These are phyloP conservation scores for Termitomyces sp. DNA, from an alignment of 768 basidiomycete species.

Conservation along the genomic window DNA sequence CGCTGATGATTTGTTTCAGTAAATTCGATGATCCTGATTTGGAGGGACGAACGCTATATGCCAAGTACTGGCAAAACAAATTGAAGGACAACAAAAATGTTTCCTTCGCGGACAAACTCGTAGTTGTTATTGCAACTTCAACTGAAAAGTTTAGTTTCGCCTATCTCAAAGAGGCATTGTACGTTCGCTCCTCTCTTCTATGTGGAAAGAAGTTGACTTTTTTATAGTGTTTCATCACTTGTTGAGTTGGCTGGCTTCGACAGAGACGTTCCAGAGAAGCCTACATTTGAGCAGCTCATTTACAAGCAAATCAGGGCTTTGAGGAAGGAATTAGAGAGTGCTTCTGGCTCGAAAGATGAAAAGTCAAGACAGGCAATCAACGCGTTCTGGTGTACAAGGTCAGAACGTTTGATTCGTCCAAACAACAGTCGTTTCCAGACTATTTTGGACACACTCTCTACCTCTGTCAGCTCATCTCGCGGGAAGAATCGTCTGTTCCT, in stretches of 20 bases:
- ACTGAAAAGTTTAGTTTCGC: slow-evolving; percentile 79
- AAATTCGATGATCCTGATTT: slow-evolving; percentile 66
- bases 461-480: slow-evolving; percentile 1
- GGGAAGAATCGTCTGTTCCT: slow-evolving; percentile 8
- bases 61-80: slow-evolving; percentile 78
- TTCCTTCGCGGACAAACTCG: slow-evolving; percentile 60
- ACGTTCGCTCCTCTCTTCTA: slow-evolving; percentile 23
- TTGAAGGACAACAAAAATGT: slow-evolving; percentile 56
- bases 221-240: slow-evolving; percentile 62
- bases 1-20: slow-evolving; percentile 26
- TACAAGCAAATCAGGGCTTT: slow-evolving; percentile 56
- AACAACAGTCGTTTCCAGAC: slow-evolving; percentile 14
- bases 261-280: slow-evolving; percentile 32
- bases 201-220: not conserved
- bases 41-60: slow-evolving; percentile 63
- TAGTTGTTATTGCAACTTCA: slow-evolving; percentile 48
- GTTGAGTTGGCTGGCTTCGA: slow-evolving; percentile 54
- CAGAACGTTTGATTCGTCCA: not conserved
- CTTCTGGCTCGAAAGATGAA: slow-evolving; percentile 6
- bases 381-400: not conserved
- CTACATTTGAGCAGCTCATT: slow-evolving; percentile 44
- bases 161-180: slow-evolving; percentile 89
- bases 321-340: slow-evolving; percentile 59
- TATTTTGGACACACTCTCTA: slow-evolving; percentile 6
- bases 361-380: not conserved